Conservation (phyloP, 2,329 filamentous ascomycete genomes). For the Trichoderma cornu-damae region DNA sequence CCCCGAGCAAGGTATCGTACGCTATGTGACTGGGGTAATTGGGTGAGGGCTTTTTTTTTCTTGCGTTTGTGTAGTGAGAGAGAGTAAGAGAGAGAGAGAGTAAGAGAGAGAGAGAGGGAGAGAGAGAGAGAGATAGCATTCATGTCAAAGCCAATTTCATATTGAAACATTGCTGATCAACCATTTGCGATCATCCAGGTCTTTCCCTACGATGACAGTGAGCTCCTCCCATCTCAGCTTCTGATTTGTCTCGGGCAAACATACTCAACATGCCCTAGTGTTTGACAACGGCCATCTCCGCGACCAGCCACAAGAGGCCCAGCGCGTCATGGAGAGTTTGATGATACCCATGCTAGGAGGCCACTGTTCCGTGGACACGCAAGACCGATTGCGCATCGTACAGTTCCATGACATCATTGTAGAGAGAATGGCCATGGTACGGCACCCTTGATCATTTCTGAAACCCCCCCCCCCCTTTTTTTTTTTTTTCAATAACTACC, state of each 20-base stretch:
- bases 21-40: slow-evolving; percentile 26
- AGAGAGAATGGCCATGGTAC: slow-evolving; percentile 18
- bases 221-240: background rate
- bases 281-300: slow-evolving; percentile 23
- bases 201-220: slow-evolving; percentile 25
- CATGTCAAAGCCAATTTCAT: background rate
- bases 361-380: rapidly evolving
- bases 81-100: no score
- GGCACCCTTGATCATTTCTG: background rate
- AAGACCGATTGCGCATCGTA: slow-evolving; percentile 18
- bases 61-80: no score
- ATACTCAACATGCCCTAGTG: slow-evolving; percentile 17
- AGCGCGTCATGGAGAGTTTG: slow-evolving; percentile 22
- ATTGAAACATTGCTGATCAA: background rate
- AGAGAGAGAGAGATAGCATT: no score
- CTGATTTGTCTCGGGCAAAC: background rate
- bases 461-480: no score
- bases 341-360: slow-evolving; percentile 20
- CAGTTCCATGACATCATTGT: slow-evolving; percentile 22
- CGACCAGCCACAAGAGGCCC: slow-evolving; percentile 19
- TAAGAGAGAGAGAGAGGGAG: no score
- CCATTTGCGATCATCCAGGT: slow-evolving; percentile 13
- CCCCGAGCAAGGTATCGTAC: slow-evolving; percentile 20
- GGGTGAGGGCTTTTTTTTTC: slow-evolving; percentile 20
- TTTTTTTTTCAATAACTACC: no score